A percentile compares a stretch with the other conserved stretches of the same genome.
Conservation (phyloP, 2,329 filamentous ascomycete species). For the Paracorniculantispora psalliotae region DNA sequence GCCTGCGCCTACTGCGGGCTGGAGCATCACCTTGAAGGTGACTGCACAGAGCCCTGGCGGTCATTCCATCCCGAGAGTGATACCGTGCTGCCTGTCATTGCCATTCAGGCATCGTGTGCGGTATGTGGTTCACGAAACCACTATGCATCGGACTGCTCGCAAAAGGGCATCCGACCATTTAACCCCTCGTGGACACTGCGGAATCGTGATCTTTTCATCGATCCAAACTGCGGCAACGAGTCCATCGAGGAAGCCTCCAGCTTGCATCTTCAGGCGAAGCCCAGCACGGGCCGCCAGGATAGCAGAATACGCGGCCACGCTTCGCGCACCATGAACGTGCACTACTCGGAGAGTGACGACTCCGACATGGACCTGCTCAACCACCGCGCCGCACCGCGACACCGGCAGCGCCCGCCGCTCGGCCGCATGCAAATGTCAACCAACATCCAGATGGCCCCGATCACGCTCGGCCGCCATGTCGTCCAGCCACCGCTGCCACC, state of each 20-base stretch:
- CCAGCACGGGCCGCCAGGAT: constrained; percentile 21
- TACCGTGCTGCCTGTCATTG: constrained; percentile 42
- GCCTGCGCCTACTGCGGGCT: constrained; percentile 58
- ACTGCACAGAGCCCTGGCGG: constrained; percentile 58
- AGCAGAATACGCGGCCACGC: constrained; percentile 32
- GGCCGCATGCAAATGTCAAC: constrained; percentile 36
- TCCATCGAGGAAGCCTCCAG: constrained; percentile 32
- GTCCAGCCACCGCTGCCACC: constrained; percentile 34
- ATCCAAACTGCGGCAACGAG: constrained; percentile 35
- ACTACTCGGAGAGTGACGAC: constrained; percentile 44
- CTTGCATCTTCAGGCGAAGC: constrained; percentile 20
- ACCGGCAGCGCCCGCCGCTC: constrained; percentile 20
- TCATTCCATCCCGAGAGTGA: constrained; percentile 42
- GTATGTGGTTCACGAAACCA: constrained; percentile 50
- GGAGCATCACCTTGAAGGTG: constrained; percentile 50
- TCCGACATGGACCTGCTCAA: constrained; percentile 42
- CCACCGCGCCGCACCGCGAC: constrained; percentile 27
- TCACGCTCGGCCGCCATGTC: constrained; percentile 11
- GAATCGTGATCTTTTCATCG: constrained; percentile 46
- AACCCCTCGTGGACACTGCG: constrained; percentile 49
- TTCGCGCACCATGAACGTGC: constrained; percentile 33
- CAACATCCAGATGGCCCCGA: constrained; percentile 38
- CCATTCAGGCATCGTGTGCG: constrained; percentile 51
- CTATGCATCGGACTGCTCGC: constrained; percentile 52
- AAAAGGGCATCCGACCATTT: constrained; percentile 18